Evolutionary conservation across 805 yeast species (phyloP).

Genomic region (Pichia heedii): DNA sequence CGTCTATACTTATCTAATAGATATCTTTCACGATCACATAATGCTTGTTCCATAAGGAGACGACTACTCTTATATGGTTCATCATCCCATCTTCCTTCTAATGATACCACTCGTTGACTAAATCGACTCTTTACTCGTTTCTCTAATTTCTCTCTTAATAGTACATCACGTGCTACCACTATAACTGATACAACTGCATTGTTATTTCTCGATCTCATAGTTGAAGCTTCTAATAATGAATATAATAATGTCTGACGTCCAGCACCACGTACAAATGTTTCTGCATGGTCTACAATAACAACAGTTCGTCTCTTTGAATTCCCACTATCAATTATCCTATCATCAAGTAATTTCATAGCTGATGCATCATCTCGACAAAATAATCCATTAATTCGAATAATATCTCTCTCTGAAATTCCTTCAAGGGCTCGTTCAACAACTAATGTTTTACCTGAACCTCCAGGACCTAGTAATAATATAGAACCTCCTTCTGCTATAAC

Average conservation of each 20-base stretch:
- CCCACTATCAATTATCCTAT: constrained; percentile 38
- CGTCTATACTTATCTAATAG: too few species aligned
- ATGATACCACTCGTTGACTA: constrained; percentile 49
- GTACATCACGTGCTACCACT: constrained; percentile 27
- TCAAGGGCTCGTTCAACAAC: constrained; percentile 49
- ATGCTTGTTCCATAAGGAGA: neutral
- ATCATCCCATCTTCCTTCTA: constrained; percentile 13
- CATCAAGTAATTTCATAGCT: constrained; percentile 88
- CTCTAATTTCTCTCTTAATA: constrained; percentile 71
- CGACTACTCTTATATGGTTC: neutral
- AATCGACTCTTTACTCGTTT: constrained; percentile 88
- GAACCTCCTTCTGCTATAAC: constrained; percentile 63
- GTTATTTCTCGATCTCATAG: too few species aligned
- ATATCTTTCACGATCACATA: neutral
- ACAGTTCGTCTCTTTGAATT: constrained; percentile 13
- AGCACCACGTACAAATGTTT: neutral
- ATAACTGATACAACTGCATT: neutral
- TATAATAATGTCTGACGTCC: constrained; percentile 51
- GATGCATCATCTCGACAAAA: constrained; percentile 65
- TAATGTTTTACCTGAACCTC: constrained; percentile 67
- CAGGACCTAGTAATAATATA: constrained; percentile 68
- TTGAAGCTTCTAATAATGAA: constrained; percentile 44
- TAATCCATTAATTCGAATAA: constrained; percentile 58
- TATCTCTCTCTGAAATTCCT: constrained; percentile 4
- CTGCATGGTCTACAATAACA: neutral